phyloP scores from a whole-genome alignment of 2,329 filamentous ascomycete species.

The Sclerotinia subarctica region DNA sequence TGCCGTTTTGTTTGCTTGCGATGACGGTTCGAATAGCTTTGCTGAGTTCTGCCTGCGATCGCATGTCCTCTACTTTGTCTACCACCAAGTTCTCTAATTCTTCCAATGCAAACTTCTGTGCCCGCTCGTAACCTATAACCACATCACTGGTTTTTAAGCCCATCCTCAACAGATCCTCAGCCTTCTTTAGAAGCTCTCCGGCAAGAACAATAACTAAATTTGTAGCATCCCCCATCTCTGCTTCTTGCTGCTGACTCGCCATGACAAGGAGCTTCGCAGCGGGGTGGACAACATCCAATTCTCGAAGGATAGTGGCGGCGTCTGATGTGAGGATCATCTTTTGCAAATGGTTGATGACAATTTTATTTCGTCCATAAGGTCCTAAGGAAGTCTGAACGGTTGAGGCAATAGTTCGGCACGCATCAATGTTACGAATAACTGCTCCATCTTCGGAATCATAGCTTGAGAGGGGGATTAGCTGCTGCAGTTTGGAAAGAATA shows the following conservation, averaged over 20 bases:
- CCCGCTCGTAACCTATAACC: slow-evolving; percentile 91
- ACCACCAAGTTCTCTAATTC: slow-evolving; percentile 83
- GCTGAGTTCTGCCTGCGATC: slow-evolving; percentile 76
- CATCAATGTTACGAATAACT: slow-evolving; percentile 96
- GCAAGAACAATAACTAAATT: slow-evolving; percentile 96
- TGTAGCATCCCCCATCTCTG: slow-evolving; percentile 98
- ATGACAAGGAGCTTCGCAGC: slow-evolving; percentile 97
- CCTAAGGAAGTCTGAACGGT: slow-evolving; percentile 97
- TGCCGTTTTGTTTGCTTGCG: slow-evolving; percentile 93
- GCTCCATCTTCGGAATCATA: slow-evolving; percentile 99
- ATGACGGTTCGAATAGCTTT: slow-evolving; percentile 96
- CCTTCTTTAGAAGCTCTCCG: slow-evolving; percentile 93
- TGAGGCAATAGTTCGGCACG: slow-evolving; percentile 90
- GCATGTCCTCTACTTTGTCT: slow-evolving; percentile 84
- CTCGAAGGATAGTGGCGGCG: slow-evolving; percentile 92
- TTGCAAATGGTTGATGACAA: slow-evolving; percentile 98
- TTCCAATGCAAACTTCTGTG: slow-evolving; percentile 82
- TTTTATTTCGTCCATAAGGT: slow-evolving; percentile 97
- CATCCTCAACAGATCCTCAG: slow-evolving; percentile 93
- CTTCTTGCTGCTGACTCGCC: slow-evolving; percentile 98
- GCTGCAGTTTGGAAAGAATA: slow-evolving; percentile 28
- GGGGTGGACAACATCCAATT: slow-evolving; percentile 97
- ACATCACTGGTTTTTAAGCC: slow-evolving; percentile 98
- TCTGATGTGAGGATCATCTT: slow-evolving; percentile 99
- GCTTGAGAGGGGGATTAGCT: slow-evolving; percentile 51